phyloP scores from a whole-genome alignment of 2,329 filamentous ascomycete species.

The Colletotrichum neosansevieriae region DNA sequence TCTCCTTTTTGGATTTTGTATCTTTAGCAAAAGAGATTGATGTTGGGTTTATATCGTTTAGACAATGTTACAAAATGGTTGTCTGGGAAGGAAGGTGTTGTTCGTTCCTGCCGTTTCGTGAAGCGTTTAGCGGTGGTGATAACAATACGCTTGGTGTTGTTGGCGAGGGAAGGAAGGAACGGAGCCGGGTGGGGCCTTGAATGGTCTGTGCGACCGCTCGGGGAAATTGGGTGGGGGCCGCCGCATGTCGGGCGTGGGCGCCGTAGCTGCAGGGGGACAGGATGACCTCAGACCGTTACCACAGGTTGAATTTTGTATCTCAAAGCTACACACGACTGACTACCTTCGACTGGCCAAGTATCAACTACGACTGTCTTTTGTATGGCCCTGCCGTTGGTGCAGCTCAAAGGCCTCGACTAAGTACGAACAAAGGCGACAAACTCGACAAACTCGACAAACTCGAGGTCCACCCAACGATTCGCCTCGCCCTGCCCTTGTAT shows the following conservation, averaged over 20 bases:
- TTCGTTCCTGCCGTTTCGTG: constrained; percentile 3
- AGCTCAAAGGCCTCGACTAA: no score
- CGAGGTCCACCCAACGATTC: no score
- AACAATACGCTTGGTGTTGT: background rate
- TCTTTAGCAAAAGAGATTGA: background rate
- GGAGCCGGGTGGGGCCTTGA: constrained; percentile 10
- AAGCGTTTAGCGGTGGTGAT: background rate
- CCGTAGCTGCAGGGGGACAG: background rate
- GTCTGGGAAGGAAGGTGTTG: background rate
- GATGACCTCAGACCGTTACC: constrained; percentile 3
- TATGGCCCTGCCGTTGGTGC: no score
- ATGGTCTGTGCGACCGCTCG: constrained; percentile 6
- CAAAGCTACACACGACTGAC: no score
- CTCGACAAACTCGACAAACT: no score
- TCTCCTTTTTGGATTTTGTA: background rate
- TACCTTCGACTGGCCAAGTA: no score
- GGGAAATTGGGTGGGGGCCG: background rate
- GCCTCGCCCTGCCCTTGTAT: no score
- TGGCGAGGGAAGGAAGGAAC: background rate
- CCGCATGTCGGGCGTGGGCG: background rate
- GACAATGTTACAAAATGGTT: background rate
- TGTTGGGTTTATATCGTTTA: background rate
- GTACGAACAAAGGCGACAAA: no score
- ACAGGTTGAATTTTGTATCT: no score
- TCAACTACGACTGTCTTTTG: no score